These are phyloP conservation scores for Castanopsis chinensis DNA, from an alignment of 306 rosid species.

Conservation along the genomic window DNA sequence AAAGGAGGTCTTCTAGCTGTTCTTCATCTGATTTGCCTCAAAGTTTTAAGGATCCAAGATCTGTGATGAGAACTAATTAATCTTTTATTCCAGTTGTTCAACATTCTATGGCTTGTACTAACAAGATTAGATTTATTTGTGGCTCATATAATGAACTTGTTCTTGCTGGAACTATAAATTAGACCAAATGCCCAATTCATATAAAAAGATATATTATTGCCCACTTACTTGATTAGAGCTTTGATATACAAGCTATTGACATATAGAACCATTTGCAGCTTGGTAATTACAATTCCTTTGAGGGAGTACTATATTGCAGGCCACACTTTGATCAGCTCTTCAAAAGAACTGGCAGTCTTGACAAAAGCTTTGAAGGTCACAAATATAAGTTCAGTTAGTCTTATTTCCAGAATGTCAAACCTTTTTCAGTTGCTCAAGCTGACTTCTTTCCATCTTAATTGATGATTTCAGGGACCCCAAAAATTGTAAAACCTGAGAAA, in stretches of 20 bases:
- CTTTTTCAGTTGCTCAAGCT: constrained; percentile 10
- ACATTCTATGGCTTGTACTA: background rate
- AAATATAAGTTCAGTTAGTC: background rate
- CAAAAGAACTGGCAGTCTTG: constrained; percentile 98
- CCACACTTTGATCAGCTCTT: constrained; percentile 95
- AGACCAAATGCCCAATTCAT: background rate
- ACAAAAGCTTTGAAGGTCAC: constrained; percentile 95
- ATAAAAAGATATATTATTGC: background rate
- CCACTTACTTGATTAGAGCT: background rate
- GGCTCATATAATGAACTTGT: background rate
- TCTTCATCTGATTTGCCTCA: background rate
- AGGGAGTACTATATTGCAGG: constrained; percentile 94
- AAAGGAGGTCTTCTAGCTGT: background rate
- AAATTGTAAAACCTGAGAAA: constrained; percentile 81
- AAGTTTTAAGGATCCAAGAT: background rate
- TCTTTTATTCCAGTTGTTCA: background rate
- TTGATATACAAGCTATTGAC: constrained; percentile 17
- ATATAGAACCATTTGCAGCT: constrained; percentile 58
- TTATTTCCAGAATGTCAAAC: background rate
- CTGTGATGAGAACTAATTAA: background rate
- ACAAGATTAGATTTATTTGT: background rate
- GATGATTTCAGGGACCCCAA: constrained; percentile 73
- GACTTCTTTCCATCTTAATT: constrained; percentile 7
- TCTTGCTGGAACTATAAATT: background rate
- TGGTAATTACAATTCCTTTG: constrained; percentile 97